Percentiles rank a stretch among this genome's conserved stretches.
These are phyloP conservation scores for Penicillium tannophilum DNA, from an alignment of 495 filamentous ascomycete genomes.

Conservation along the genomic window DNA sequence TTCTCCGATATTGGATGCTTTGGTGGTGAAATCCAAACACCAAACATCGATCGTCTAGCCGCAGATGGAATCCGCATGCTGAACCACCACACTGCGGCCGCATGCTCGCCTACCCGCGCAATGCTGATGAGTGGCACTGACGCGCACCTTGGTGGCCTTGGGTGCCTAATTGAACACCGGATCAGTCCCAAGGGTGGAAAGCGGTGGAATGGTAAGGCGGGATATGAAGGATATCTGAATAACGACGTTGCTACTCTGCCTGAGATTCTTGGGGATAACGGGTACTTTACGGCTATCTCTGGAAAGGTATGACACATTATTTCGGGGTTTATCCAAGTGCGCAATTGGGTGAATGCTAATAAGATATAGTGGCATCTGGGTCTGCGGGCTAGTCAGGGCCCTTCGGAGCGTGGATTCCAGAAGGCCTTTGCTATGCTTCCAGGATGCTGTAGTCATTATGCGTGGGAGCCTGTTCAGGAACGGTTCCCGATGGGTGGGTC, in stretches of 20 bases:
- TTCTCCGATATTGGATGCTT: constrained; percentile 37
- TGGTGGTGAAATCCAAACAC: constrained; percentile 37
- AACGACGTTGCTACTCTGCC: constrained; percentile 51
- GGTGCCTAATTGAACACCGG: constrained; percentile 27
- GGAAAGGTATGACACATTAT: constrained; percentile 44
- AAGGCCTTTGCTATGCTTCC: constrained; percentile 45
- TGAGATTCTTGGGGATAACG: constrained; percentile 54
- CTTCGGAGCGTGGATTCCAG: constrained; percentile 47
- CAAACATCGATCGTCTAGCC: constrained; percentile 35
- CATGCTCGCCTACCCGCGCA: constrained; percentile 39
- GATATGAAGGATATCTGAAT: constrained; percentile 60
- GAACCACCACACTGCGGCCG: constrained; percentile 36
- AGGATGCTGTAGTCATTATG: constrained; percentile 40
- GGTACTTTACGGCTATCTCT: constrained; percentile 56
- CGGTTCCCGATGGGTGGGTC: constrained; percentile 16
- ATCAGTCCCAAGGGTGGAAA: constrained; percentile 9
- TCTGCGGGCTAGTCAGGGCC: constrained; percentile 40
- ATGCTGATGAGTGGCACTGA: constrained; percentile 57
- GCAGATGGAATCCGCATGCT: constrained; percentile 34
- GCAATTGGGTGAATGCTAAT: not conserved
- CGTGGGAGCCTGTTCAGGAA: constrained; percentile 22
- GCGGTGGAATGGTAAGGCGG: constrained; percentile 20
- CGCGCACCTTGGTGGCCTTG: constrained; percentile 41
- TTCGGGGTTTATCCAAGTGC: not conserved
- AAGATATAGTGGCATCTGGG: constrained; percentile 42